Base-by-base conservation (phyloP, 805 yeast genomes). In the Pichia scutulata region DNA sequence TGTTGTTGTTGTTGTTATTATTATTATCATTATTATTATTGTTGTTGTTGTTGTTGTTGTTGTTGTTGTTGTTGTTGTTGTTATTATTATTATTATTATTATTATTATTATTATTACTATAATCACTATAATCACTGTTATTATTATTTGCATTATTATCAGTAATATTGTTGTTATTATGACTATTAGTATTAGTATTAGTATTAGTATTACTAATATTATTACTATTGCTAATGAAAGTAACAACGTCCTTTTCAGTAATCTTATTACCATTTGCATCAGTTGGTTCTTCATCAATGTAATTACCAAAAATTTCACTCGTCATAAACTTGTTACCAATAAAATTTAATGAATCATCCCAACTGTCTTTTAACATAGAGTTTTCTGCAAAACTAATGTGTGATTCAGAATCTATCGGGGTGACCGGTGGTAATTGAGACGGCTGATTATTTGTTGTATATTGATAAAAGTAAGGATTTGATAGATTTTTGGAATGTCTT, bases 381-480 rank as follows among this genome's bases (percentile, higher is more conserved):
- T 10, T 21, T 22, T 14, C 41, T 5, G n/a, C 21, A 21, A 22
- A 13, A 14, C 12, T 23, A 22, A 22, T 7, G 4, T 26, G 16
- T 12, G 7, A 12, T 8, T 39, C 42, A 22, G 9, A 18, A 23
- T 39, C 42, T 8, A 9, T 12, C 14, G 49, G 44, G 5, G 33
- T 10, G 10, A 22, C 23, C 10, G 53, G 50, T 25, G 42, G 46
- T 23, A 19, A 6, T 25, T 49, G 52, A 12, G n/a, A 19, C 9
- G 52, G 52, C 22, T 49, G 52, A 22, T 14, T 33, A 24, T 43
- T 36, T 8, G 37, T 9, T 23, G 44, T 33, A 36, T 47, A 51
- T 42, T 51, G 53, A 44, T 47, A 51, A 39, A 51, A 51, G 28
- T 51, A 51, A 13, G 53, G 53, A 24, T 43, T 51, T 14, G 39